phyloP scores from a whole-genome alignment of 495 filamentous ascomycete genomes.

The Evernia prunastri region DNA sequence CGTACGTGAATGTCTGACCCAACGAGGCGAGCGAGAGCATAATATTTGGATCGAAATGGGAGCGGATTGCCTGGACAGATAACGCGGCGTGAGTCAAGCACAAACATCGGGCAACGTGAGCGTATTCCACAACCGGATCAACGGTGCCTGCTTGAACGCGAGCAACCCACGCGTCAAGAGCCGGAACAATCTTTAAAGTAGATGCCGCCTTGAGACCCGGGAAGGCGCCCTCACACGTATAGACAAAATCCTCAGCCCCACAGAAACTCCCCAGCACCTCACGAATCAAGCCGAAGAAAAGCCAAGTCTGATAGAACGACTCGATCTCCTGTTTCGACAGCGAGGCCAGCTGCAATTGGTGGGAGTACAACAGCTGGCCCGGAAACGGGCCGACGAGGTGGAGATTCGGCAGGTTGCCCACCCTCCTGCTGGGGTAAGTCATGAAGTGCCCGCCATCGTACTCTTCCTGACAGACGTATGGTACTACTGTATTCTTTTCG shows the following conservation, averaged over 20 bases:
- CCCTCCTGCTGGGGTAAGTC: slow-evolving; percentile 1
- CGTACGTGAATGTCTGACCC: background rate
- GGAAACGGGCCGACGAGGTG: background rate
- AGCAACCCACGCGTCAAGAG: slow-evolving; percentile 1
- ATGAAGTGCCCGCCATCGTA: slow-evolving; percentile 8
- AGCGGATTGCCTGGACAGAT: background rate
- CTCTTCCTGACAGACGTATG: slow-evolving; percentile 1
- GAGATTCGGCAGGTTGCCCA: background rate
- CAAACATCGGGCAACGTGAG: slow-evolving; percentile 2
- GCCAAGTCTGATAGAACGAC: slow-evolving; percentile 12
- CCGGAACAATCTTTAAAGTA: background rate
- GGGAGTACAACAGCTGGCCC: background rate
- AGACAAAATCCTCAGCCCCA: background rate
- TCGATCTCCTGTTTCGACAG: slow-evolving; percentile 2
- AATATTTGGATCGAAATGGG: background rate
- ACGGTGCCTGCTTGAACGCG: background rate
- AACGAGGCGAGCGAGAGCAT: slow-evolving; percentile 4
- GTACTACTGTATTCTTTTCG: background rate
- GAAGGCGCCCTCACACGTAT: background rate
- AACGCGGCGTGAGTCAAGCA: background rate
- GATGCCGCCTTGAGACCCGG: slow-evolving; percentile 7
- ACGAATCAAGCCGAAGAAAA: slow-evolving; percentile 14
- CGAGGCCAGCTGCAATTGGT: background rate
- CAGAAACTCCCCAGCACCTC: slow-evolving; percentile 6
- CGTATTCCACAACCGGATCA: background rate